A percentile compares a stretch with the other conserved stretches of the same genome.
phyloP scores from a whole-genome alignment of 2,329 filamentous ascomycete genomes.

The Paramyrothecium sp. region DNA sequence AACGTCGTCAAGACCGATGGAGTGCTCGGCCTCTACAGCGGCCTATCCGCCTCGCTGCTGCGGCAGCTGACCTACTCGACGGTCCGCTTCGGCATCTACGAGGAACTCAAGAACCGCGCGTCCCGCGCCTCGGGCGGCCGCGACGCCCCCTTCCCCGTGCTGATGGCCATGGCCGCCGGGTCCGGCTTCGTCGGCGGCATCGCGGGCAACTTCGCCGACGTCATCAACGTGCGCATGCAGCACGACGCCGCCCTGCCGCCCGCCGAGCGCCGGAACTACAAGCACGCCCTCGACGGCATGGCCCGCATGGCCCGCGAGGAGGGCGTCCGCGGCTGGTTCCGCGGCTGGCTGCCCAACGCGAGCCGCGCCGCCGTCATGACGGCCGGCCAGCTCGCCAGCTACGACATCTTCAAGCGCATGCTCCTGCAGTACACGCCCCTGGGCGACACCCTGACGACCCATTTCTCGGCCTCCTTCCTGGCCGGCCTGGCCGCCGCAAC shows the following conservation, averaged over 20 bases:
- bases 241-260: slow-evolving; percentile 77
- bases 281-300: slow-evolving; percentile 82
- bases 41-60: slow-evolving; percentile 87
- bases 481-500: slow-evolving; percentile 84
- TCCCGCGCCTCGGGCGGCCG: slow-evolving; percentile 44
- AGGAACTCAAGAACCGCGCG: slow-evolving; percentile 74
- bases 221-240: slow-evolving; percentile 98
- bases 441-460: slow-evolving; percentile 69
- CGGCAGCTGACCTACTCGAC: slow-evolving; percentile 96
- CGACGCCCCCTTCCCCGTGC: slow-evolving; percentile 67
- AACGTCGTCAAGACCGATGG: slow-evolving; percentile 79
- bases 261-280: slow-evolving; percentile 80
- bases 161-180: slow-evolving; percentile 77
- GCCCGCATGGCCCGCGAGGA: slow-evolving; percentile 85
- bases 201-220: slow-evolving; percentile 91
- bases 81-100: slow-evolving; percentile 94
- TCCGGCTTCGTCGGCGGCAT: slow-evolving; percentile 89
- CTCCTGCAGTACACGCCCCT: slow-evolving; percentile 66
- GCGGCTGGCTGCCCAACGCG: slow-evolving; percentile 82
- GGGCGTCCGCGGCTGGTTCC: slow-evolving; percentile 73
- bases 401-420: slow-evolving; percentile 76
- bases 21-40: slow-evolving; percentile 79
- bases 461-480: slow-evolving; percentile 75
- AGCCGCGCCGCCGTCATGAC: slow-evolving; percentile 86
- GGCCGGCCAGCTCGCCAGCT: slow-evolving; percentile 77